phyloP scores from a whole-genome alignment of 2,329 filamentous ascomycete species.

The Simplicillium sp. region DNA sequence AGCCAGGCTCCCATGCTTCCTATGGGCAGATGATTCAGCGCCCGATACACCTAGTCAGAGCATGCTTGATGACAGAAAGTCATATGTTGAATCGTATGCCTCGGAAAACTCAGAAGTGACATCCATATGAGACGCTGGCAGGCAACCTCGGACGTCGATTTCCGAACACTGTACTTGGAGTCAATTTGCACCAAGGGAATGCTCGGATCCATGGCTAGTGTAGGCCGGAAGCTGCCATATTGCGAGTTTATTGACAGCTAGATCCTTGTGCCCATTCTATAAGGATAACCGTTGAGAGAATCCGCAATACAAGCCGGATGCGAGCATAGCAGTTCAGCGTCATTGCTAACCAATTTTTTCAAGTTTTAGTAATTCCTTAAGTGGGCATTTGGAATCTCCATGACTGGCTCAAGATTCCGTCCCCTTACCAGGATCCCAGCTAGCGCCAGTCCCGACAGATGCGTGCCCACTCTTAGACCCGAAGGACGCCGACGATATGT shows the following conservation, averaged over 20 bases:
- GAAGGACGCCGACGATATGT: too few relatives aligned
- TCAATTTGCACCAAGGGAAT: slow-evolving; percentile 2
- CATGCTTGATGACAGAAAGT: slow-evolving; percentile 2
- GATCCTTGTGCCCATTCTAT: too few relatives aligned
- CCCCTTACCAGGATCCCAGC: too few relatives aligned
- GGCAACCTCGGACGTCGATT: slow-evolving; percentile 1
- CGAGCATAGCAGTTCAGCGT: too few relatives aligned
- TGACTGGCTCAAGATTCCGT: too few relatives aligned
- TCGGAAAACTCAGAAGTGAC: neutral
- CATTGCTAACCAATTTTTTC: too few relatives aligned
- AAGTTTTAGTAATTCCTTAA: too few relatives aligned
- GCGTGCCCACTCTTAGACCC: too few relatives aligned
- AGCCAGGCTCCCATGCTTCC: slow-evolving; percentile 1
- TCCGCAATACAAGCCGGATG: too few relatives aligned
- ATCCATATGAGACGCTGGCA: slow-evolving; percentile 3
- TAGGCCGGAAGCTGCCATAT: slow-evolving; percentile 3
- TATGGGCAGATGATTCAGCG: slow-evolving; percentile 3
- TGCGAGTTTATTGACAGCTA: slow-evolving; percentile 6
- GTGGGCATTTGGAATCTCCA: too few relatives aligned
- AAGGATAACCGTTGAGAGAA: too few relatives aligned
- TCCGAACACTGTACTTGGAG: slow-evolving; percentile 3
- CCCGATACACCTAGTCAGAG: neutral
- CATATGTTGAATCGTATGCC: slow-evolving; percentile 1
- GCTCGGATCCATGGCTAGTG: slow-evolving; percentile 4
- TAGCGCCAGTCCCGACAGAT: too few relatives aligned